Evolutionary conservation across 352 stramenopile genomes (phyloP), one percentile per base, ranked within the genome.

Genomic region (Phytopythium mirpurense): DNA sequence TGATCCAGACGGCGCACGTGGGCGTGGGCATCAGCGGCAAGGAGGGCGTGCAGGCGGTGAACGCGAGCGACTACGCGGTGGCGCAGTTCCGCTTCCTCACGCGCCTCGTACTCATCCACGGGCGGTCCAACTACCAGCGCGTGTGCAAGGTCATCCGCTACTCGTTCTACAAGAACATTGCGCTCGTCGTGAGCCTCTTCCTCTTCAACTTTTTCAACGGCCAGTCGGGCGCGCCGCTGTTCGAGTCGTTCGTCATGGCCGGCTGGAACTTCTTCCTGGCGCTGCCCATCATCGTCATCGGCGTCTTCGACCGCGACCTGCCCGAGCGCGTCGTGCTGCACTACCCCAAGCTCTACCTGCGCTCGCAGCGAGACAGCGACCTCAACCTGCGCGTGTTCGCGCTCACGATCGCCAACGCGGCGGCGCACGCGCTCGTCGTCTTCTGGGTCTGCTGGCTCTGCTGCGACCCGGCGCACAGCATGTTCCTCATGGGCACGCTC

Each of bases 81-180:
- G 90, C 88, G 18, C 92, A 99, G 62, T 99, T 99, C 63, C 74
- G 90, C 15, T 98, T 96, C 56, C 67, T 99, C 1, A 80, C 96
- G 55, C 66, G 85, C 16, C 78, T 99, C 0, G 64, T 99, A 38
- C 75, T 99, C 19, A 88, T 98, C 36, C 97, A 99, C 65, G 97
- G 97, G 3, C 80, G 96, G 51, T 98, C 86, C 79, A 98, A 98
- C 70, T 99, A 98, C 68, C 93, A 96, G 51, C 91, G 97, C 31
- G 86, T 98, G 21, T 90, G 78, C 57, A 96, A 93, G 47, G 82
- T 98, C 32, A 92, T 98, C 56, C 74, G 95, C 10, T 98, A 98
- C 64, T 97, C 96, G 34, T 99, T 99, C 67, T 99, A 99, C 87
- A 98, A 99, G 74, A 99, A 98, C 78, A 94, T 98, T 53, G 77